Evolutionary conservation across 2,329 filamentous ascomycete species (phyloP), one percentile per base, ranked within the genome.

Genomic region (Helotiales sp.): DNA sequence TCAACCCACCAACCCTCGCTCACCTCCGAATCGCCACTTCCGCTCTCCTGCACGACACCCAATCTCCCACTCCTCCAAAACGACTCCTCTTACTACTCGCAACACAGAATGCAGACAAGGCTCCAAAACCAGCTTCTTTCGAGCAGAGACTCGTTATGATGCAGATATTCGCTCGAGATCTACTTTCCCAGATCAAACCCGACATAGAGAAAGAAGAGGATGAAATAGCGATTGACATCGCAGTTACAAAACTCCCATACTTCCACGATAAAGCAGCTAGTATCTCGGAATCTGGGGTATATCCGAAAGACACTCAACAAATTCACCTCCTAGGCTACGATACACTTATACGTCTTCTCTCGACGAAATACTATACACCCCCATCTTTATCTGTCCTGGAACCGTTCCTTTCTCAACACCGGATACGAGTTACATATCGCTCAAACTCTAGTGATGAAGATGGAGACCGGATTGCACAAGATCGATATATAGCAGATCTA

Each of bases 321-420:
- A 75, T 89, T 3, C 90, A 90, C 67, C 80, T 93, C 2, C 82
- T 85, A 1, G 90, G 90, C 27, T 93, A 85, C 69, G 90, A 93
- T 67, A 93, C 90, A 0, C 74, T 93, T 6, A 83, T 88, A 15
- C 82, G 90, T 19, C 84, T 93, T 52, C 83, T 90, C 54, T 78
- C 89, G 49, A 81, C 87, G 0, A 90, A 88, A 70, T 93, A 93
- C 73, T 91, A 91, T 68, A 70, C 54, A 62, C 76, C 67, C 33
- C 71, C 69, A 66, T 82, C 88, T 61, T 76, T 83, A 12, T 72
- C 71, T 0, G 81, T 82, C 0, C 76, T 93, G 2, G 75, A 75
- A 1, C 83, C 84, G 0, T 89, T 91, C 68, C 86, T 93, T 62
- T 73, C 75, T 1, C 77, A 78, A 12, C 82, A 90, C 53, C 76